Evolutionary conservation across 2,329 filamentous ascomycete species (phyloP), one percentile per base, ranked within the genome.

Genomic region (Dryadomyces sulphureus): DNA sequence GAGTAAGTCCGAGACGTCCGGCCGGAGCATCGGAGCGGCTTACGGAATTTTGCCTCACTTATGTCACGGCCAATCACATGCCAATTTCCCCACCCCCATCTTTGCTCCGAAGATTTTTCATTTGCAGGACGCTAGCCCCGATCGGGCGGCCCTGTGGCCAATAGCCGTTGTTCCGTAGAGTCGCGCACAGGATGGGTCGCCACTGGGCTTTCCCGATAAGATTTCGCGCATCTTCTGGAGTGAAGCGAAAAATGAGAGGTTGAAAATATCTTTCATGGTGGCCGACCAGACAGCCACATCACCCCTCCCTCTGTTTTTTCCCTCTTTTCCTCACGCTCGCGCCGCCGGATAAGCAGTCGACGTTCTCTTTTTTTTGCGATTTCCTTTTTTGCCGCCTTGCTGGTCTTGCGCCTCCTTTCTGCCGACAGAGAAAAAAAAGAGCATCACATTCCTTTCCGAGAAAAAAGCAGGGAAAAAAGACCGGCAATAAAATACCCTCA

Each of bases 171-270:
- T 35, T 43, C 41, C 45, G 46, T 42, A 46, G n/a, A n/a, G 38
- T 50, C 39, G 45, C 50, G 21, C 49, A 48, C 51, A 34, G n/a
- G 22, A 22, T 27, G 22, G 40, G 40, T 24, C 24, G 32, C 45
- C 38, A 41, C 38, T 17, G 16, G 38, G 27, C 21, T 41, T 36
- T 53, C 52, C 54, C 54, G 54, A 54, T 56, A 50, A 52, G 51
- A 54, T 54, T 56, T 56, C 54, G 54, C 49, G 47, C 47, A 36
- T 41, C 50, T 48, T 41, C 25, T n/a, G 38, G 45, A 17, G 45
- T 36, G 19, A 40, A 32, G 38, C 40, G n/a, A 25, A 30, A 38
- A 40, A 45, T 35, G 40, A 42, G 43, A 47, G 46, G 46, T 48
- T 32, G 24, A 45, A 46, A 48, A 45, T 44, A 45, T 30, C 38